These are phyloP conservation scores for Coniferiporia sulphurascens DNA, from an alignment of 1,284 basidiomycete genomes.

Conservation along the genomic window DNA sequence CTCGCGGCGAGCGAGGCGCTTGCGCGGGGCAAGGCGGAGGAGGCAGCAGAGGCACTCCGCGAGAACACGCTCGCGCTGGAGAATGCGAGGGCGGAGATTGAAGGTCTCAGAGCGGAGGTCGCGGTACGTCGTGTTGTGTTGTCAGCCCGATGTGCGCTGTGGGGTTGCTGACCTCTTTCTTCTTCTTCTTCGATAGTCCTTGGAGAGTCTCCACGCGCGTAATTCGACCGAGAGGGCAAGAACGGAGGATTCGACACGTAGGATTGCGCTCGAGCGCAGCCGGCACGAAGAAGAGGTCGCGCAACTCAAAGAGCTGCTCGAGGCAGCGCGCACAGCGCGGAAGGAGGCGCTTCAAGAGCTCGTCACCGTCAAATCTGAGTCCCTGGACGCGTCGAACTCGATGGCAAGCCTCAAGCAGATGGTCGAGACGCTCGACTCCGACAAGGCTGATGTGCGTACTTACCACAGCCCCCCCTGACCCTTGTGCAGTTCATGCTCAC, in stretches of 20 bases:
- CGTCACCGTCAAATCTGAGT: slow-evolving; percentile 21
- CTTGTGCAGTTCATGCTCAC: too few species aligned
- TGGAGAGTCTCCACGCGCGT: slow-evolving; percentile 40
- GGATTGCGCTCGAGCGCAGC: slow-evolving; percentile 15
- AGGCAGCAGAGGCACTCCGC: slow-evolving; percentile 83
- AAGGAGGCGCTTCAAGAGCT: slow-evolving; percentile 21
- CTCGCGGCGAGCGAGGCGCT: slow-evolving; percentile 58
- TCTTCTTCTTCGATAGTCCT: slow-evolving; percentile 36
- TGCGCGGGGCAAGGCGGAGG: slow-evolving; percentile 63
- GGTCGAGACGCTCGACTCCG: slow-evolving; percentile 27
- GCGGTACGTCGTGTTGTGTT: slow-evolving; percentile 46
- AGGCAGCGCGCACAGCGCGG: slow-evolving; percentile 30
- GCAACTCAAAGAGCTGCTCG: slow-evolving; percentile 44
- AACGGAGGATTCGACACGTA: slow-evolving; percentile 8
- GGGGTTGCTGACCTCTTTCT: not conserved
- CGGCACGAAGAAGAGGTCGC: slow-evolving; percentile 49
- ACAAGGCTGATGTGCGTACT: slow-evolving; percentile 33
- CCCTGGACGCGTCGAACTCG: slow-evolving; percentile 21
- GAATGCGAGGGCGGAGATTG: slow-evolving; percentile 88
- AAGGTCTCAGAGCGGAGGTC: slow-evolving; percentile 73
- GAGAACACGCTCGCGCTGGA: slow-evolving; percentile 89
- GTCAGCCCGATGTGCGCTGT: slow-evolving; percentile 1
- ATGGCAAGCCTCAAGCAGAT: slow-evolving; percentile 22
- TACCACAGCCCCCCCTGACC: too few species aligned
- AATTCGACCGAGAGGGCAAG: slow-evolving; percentile 18